phyloP scores from a whole-genome alignment of 495 filamentous ascomycete genomes.

The Lasiosphaeriaceae sp. region DNA sequence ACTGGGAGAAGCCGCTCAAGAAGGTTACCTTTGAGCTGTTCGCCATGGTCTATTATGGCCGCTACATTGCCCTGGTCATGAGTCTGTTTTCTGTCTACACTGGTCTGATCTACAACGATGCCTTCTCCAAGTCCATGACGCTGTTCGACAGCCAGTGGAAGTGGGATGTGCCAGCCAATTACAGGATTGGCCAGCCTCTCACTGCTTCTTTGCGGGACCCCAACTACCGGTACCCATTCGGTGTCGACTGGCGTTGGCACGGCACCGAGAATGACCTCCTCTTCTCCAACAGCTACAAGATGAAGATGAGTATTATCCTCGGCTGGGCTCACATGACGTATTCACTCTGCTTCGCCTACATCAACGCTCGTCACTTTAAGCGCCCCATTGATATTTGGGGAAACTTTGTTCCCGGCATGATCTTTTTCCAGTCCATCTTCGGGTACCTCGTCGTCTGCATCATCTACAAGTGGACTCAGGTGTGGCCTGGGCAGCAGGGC shows the following conservation, averaged over 20 bases:
- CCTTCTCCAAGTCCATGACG: constrained; percentile 88
- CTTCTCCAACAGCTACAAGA: constrained; percentile 98
- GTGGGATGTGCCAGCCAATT: constrained; percentile 66
- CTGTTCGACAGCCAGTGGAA: constrained; percentile 85
- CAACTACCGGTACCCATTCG: constrained; percentile 85
- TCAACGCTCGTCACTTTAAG: constrained; percentile 94
- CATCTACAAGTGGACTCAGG: constrained; percentile 83
- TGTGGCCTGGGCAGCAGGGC: constrained; percentile 52
- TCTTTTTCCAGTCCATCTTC: constrained; percentile 99
- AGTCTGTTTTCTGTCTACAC: constrained; percentile 95
- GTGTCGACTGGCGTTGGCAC: constrained; percentile 96
- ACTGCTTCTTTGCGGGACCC: constrained; percentile 56
- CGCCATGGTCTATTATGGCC: constrained; percentile 96
- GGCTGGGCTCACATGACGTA: constrained; percentile 99
- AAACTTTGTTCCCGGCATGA: constrained; percentile 95
- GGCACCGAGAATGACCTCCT: constrained; percentile 88
- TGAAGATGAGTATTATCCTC: constrained; percentile 97
- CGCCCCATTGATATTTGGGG: constrained; percentile 91
- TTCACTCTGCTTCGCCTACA: constrained; percentile 84
- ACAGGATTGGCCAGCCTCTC: constrained; percentile 54
- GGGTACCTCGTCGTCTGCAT: constrained; percentile 93
- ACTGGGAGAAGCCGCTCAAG: constrained; percentile 85
- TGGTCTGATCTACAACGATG: constrained; percentile 95
- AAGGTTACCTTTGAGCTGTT: constrained; percentile 92
- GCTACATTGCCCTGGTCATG: constrained; percentile 99